Conservation (phyloP, 305 asterid species). For the Fraxinus sp. region DNA sequence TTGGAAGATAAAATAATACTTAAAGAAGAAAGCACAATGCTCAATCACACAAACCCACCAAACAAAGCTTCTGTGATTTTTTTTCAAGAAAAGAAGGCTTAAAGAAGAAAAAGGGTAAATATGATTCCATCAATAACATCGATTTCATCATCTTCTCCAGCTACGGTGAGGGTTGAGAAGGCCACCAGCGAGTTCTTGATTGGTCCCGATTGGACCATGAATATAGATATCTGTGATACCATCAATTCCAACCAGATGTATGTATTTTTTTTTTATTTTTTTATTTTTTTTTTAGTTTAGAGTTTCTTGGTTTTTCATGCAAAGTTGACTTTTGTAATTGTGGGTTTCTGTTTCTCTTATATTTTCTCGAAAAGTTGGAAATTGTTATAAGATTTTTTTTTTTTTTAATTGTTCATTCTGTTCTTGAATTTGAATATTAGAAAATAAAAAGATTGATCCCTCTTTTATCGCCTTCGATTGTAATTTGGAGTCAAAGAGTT, state of each 20-base stretch:
- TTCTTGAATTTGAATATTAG: slow-evolving; percentile 10
- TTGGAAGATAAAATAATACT: slow-evolving; percentile 5
- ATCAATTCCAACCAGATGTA: slow-evolving; percentile 83
- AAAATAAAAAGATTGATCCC: background rate
- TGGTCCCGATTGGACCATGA: slow-evolving; percentile 96
- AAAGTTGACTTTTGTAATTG: slow-evolving; percentile 45
- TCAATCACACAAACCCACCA: slow-evolving; percentile 34
- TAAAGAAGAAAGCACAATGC: slow-evolving; percentile 29
- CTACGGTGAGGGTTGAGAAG: slow-evolving; percentile 74
- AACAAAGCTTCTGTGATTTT: slow-evolving; percentile 30
- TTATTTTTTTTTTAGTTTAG: background rate
- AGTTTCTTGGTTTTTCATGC: slow-evolving; percentile 30
- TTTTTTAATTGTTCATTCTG: slow-evolving; percentile 13
- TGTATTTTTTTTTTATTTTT: background rate
- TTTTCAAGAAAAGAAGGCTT: background rate
- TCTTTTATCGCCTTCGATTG: background rate
- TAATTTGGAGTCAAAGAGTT: slow-evolving; percentile 15
- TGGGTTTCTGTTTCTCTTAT: slow-evolving; percentile 9
- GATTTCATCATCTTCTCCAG: slow-evolving; percentile 58
- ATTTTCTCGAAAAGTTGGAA: slow-evolving; percentile 11
- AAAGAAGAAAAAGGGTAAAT: background rate
- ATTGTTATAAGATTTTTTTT: slow-evolving; percentile 1
- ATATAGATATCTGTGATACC: slow-evolving; percentile 85
- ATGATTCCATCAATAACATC: slow-evolving; percentile 48
- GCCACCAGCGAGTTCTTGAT: slow-evolving; percentile 98